phyloP scores from a whole-genome alignment of 352 stramenopile species.

The Globisporangium recalcitrans region DNA sequence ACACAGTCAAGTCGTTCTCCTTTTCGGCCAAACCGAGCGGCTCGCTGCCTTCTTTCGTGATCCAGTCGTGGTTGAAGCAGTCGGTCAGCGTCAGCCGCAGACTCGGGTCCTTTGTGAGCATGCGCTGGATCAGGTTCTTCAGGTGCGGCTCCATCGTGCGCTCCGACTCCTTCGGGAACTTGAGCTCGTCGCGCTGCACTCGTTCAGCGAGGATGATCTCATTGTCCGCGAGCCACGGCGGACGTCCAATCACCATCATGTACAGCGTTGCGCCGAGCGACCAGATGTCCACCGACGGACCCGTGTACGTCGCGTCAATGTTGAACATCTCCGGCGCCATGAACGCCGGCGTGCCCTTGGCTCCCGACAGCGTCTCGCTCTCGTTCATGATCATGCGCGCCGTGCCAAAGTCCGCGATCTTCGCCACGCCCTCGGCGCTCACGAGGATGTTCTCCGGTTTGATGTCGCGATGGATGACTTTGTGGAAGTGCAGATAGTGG shows the following conservation, averaged over 20 bases:
- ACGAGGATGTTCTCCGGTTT: slow-evolving; percentile 89
- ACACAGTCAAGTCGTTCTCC: slow-evolving; percentile 71
- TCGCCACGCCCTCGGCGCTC: slow-evolving; percentile 74
- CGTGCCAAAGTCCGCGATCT: slow-evolving; percentile 89
- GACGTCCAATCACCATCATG: slow-evolving; percentile 90
- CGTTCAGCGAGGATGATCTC: slow-evolving; percentile 83
- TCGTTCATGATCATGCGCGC: slow-evolving; percentile 90
- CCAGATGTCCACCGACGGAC: slow-evolving; percentile 84
- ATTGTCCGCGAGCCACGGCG: slow-evolving; percentile 88
- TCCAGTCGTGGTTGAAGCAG: slow-evolving; percentile 90
- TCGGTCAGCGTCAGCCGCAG: slow-evolving; percentile 76
- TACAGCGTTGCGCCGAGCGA: slow-evolving; percentile 89
- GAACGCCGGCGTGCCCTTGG: slow-evolving; percentile 85
- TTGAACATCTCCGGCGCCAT: slow-evolving; percentile 92
- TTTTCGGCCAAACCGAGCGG: slow-evolving; percentile 44
- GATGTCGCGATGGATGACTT: slow-evolving; percentile 91
- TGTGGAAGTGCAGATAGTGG: slow-evolving; percentile 92
- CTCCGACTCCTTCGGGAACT: slow-evolving; percentile 72
- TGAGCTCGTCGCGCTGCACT: slow-evolving; percentile 85
- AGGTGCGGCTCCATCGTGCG: slow-evolving; percentile 80
- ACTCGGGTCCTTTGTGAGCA: slow-evolving; percentile 87
- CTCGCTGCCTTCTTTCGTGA: slow-evolving; percentile 91
- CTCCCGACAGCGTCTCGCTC: slow-evolving; percentile 75
- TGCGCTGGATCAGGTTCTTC: slow-evolving; percentile 88
- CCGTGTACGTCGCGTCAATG: slow-evolving; percentile 84